A percentile compares a stretch with the other conserved stretches of the same genome.
Conservation (phyloP, 352 stramenopile genomes). For the Phytophthora sojae region DNA sequence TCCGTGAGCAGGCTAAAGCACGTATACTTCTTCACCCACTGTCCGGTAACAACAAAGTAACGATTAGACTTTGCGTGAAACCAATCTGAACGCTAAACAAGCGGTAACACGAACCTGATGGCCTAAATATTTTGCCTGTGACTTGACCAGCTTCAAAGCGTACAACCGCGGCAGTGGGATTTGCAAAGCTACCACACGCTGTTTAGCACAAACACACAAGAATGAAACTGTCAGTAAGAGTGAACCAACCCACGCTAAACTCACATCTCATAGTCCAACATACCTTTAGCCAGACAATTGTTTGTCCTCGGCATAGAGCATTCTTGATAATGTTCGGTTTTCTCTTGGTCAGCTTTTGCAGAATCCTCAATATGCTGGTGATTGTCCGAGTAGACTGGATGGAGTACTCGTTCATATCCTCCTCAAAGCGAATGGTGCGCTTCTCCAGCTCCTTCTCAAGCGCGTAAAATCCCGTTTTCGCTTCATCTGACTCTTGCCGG, state of each 20-base stretch:
- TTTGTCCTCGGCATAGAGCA: slow-evolving; percentile 71
- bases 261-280: not conserved
- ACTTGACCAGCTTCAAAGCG: slow-evolving; percentile 87
- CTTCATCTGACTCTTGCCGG: slow-evolving; percentile 59
- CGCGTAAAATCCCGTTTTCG: slow-evolving; percentile 60
- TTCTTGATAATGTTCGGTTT: slow-evolving; percentile 89
- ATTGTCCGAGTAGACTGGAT: slow-evolving; percentile 76
- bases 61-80: too few relatives aligned
- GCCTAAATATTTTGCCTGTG: slow-evolving; percentile 83
- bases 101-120: slow-evolving; percentile 55
- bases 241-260: slow-evolving; percentile 7
- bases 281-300: slow-evolving; percentile 87
- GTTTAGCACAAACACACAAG: not conserved
- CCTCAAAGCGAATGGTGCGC: slow-evolving; percentile 62
- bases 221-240: slow-evolving; percentile 3
- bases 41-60: slow-evolving; percentile 21
- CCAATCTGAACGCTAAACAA: too few relatives aligned
- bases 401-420: slow-evolving; percentile 77
- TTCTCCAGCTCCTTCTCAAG: slow-evolving; percentile 74
- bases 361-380: slow-evolving; percentile 77
- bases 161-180: slow-evolving; percentile 76
- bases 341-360: slow-evolving; percentile 88
- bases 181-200: slow-evolving; percentile 78
- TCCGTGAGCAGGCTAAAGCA: slow-evolving; percentile 81
- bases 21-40: slow-evolving; percentile 90